Conservation (phyloP, 2,329 filamentous ascomycete genomes). For the Talaromyces sp. region DNA sequence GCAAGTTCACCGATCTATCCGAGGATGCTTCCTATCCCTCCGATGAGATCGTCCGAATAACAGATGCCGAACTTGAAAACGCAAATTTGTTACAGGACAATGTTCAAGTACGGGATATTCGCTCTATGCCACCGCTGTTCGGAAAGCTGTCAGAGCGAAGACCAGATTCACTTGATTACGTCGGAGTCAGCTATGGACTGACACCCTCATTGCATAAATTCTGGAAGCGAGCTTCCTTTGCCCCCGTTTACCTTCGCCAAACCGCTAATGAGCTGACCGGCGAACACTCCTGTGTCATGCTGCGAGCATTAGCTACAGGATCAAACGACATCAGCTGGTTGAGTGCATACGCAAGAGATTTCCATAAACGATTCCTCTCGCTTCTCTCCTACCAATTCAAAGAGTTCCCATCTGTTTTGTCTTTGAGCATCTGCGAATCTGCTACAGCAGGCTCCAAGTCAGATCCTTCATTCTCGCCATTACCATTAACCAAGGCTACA, state of each 20-base stretch:
- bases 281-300: conserved; percentile 97
- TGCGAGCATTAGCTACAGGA: conserved; percentile 63
- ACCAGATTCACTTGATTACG: conserved; percentile 76
- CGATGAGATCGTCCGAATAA: conserved; percentile 68
- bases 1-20: conserved; percentile 78
- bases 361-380: conserved; percentile 87
- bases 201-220: conserved; percentile 87
- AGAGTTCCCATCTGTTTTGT: conserved; percentile 68
- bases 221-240: conserved; percentile 85
- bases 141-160: conserved; percentile 78
- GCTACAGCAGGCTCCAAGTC: conserved; percentile 67
- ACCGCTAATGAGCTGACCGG: conserved; percentile 95
- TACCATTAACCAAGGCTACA: conserved; percentile 64
- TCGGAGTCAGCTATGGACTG: conserved; percentile 92
- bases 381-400: conserved; percentile 92
- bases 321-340: conserved; percentile 74
- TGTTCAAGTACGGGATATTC: conserved; percentile 83
- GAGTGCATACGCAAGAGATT: conserved; percentile 84
- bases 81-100: conserved; percentile 77
- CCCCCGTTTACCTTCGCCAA: conserved; percentile 88
- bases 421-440: conserved; percentile 82
- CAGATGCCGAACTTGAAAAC: conserved; percentile 73
- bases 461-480: conserved; percentile 50
- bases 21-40: conserved; percentile 56
- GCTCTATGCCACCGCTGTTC: conserved; percentile 89